These are phyloP conservation scores for Dictyostelium discoideum DNA, from an alignment of 78 protist species.

Conservation along the genomic window dicty_2.7 NC_007088.5:5432501-5433000, in stretches of 20 bases:
- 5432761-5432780: neutral
- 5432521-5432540: neutral
- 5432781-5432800: no score
- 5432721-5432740: no score
- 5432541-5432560: neutral
- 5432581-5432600: neutral
- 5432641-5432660: no score
- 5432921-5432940: neutral
- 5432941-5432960: neutral
- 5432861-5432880: neutral
- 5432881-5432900: neutral
- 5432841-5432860: neutral
- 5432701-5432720: neutral
- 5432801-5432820: no score
- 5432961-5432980: neutral
- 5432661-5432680: no score
- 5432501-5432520: neutral
- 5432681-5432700: no score
- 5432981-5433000: constrained; percentile 3
- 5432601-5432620: neutral
- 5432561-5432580: no score
- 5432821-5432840: no score
- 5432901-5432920: neutral
- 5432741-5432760: neutral
- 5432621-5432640: neutral